Percentiles rank a stretch among this genome's conserved stretches.
Evolutionary conservation across 768 basidiomycete genomes (phyloP).

Genomic region (Daedaleopsis nitida): DNA sequence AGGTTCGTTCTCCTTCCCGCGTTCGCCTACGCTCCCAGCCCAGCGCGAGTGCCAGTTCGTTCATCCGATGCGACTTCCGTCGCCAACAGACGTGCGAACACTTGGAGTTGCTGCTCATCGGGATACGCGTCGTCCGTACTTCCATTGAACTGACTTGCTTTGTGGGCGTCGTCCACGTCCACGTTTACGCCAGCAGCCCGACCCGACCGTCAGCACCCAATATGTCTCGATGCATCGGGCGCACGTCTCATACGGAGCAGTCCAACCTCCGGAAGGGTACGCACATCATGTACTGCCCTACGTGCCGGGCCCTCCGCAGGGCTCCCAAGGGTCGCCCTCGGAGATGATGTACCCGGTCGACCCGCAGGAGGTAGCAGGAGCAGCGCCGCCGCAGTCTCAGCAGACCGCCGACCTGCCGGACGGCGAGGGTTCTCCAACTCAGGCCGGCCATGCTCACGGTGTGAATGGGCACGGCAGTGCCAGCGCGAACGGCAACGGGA

Average conservation of each 20-base stretch:
- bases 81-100: not conserved
- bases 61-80: not conserved
- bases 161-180: too few relatives aligned
- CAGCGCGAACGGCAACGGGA: not conserved
- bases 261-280: conserved; percentile 10
- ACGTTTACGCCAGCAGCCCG: conserved; percentile 4
- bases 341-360: conserved; percentile 6
- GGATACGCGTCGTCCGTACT: not conserved
- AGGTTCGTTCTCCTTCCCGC: conserved; percentile 5
- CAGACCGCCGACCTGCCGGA: not conserved
- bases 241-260: not conserved
- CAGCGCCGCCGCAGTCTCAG: not conserved
- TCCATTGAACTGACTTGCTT: not conserved
- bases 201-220: conserved; percentile 1
- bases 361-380: not conserved
- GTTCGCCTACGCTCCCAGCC: not conserved
- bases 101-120: too few relatives aligned
- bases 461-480: not conserved
- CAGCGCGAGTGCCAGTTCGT: not conserved
- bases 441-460: not conserved
- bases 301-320: not conserved
- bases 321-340: not conserved
- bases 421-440: not conserved
- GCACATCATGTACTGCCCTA: conserved; percentile 18
- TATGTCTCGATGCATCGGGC: conserved; percentile 17